Percentiles rank a stretch among this genome's conserved stretches.
phyloP scores from a whole-genome alignment of 2,329 filamentous ascomycete species.

The Fonsecaea erecta region DNA sequence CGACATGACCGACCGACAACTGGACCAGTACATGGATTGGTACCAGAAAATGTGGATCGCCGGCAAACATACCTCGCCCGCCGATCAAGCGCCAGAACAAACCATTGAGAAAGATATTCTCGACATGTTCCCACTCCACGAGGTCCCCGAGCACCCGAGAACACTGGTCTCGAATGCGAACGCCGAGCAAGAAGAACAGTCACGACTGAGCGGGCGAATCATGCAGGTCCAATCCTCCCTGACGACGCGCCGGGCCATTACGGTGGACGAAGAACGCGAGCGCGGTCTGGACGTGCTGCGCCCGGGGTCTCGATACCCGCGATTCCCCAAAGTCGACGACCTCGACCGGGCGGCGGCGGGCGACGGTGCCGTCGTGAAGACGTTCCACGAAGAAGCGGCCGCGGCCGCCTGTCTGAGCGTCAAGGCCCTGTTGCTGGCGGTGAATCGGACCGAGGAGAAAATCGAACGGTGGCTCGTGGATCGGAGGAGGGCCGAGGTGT shows the following conservation, averaged over 20 bases:
- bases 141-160: slow-evolving; percentile 10
- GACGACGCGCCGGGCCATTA: slow-evolving; percentile 42
- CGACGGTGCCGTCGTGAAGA: slow-evolving; percentile 45
- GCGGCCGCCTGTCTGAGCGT: slow-evolving; percentile 56
- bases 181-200: slow-evolving; percentile 18
- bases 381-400: slow-evolving; percentile 59
- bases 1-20: slow-evolving; percentile 62
- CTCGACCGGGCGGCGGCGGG: slow-evolving; percentile 42
- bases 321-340: slow-evolving; percentile 55
- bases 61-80: slow-evolving; percentile 47
- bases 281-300: slow-evolving; percentile 43
- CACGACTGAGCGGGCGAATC: slow-evolving; percentile 41
- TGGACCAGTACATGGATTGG: slow-evolving; percentile 81
- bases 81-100: slow-evolving; percentile 44
- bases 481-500: slow-evolving; percentile 41
- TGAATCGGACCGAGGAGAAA: slow-evolving; percentile 55
- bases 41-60: slow-evolving; percentile 69
- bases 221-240: slow-evolving; percentile 49
- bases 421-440: slow-evolving; percentile 55
- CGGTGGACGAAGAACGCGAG: slow-evolving; percentile 43
- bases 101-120: slow-evolving; percentile 36
- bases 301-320: slow-evolving; percentile 57
- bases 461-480: slow-evolving; percentile 48
- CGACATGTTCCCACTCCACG: slow-evolving; percentile 39
- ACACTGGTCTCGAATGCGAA: slow-evolving; percentile 23